Evolutionary conservation across 176 grass and related monocot genomes (phyloP), one percentile per base, ranked within the genome.

Genomic region (Panicum miliaceum): DNA sequence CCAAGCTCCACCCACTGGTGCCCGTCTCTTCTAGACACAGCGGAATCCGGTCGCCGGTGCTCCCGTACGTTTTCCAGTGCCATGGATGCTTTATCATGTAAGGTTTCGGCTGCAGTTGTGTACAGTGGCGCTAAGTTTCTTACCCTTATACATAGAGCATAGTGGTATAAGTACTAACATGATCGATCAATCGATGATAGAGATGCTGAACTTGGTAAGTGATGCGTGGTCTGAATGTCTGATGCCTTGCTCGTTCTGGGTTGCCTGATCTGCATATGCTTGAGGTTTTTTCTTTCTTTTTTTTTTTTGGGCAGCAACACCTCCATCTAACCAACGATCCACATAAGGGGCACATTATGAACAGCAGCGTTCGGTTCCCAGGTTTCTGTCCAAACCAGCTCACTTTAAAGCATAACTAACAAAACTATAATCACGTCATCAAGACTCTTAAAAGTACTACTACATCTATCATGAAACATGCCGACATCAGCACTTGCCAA

Each of bases 51-150:
- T 77, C 47, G 64, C 64, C 20, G 47, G 78, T 68, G 32, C 64
- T 68, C 63, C 19, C 32, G 19, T n/a, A n/a, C n/a, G n/a, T 18
- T 41, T 60, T 20, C 27, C 27, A 36, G 77, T 22, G 47, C 70
- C 14, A 51, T 51, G 34, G 78, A 53, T 68, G 34, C 36, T 41
- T 68, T 26, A 7, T 8, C 36, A 68, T 68, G 12, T 13, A 66
- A 79, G 23, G 43, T 51, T 76, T 46, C 15, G 53, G 12, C 62
- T 80, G 54, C 35, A 57, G 12, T 67, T 68, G 29, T 88, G 82
- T 92, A 90, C 48, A 90, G 76, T 64, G 18, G 71, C 50, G 10
- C 29, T 45, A 7, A 67, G 25, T 58, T 59, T 80, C 43, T 41
- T 80, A n/a, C 32, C 41, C 69, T 72, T 74, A 78, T 73, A 76